phyloP scores from a whole-genome alignment of 805 yeast species.

The Candida ovalis region DNA sequence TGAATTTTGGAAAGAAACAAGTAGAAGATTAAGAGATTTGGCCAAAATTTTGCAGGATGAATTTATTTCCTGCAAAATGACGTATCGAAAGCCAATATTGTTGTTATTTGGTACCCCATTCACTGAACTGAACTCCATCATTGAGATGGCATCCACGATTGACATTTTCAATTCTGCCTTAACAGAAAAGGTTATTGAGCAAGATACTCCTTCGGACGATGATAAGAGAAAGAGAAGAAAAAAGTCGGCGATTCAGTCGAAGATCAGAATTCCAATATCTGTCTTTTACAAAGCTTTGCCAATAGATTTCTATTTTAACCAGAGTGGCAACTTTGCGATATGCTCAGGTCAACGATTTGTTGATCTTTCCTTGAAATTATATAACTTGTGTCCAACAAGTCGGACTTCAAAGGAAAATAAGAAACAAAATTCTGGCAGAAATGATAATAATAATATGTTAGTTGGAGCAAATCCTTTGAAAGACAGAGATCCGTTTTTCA shows the following conservation, averaged over 20 bases:
- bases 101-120: constrained; percentile 48
- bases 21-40: constrained; percentile 5
- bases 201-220: constrained; percentile 13
- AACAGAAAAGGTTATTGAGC: constrained; percentile 12
- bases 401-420: not conserved
- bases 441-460: not conserved
- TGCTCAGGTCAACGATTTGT: constrained; percentile 35
- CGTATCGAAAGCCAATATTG: constrained; percentile 37
- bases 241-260: constrained; percentile 12
- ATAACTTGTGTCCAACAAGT: constrained; percentile 49
- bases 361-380: constrained; percentile 49
- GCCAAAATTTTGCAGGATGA: constrained; percentile 13
- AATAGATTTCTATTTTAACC: constrained; percentile 35
- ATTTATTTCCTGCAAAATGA: constrained; percentile 6
- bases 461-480: constrained; percentile 12
- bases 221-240: constrained; percentile 28
- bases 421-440: not conserved
- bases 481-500: constrained; percentile 32
- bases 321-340: constrained; percentile 30
- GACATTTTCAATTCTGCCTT: constrained; percentile 41
- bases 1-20: constrained; percentile 30
- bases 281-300: constrained; percentile 39
- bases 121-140: constrained; percentile 38
- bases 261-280: constrained; percentile 12
- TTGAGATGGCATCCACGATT: constrained; percentile 45